Percentiles rank a stretch among this genome's conserved stretches.
phyloP scores from a whole-genome alignment of 345 rosid genomes.

The Aethionema arabicum region DNA sequence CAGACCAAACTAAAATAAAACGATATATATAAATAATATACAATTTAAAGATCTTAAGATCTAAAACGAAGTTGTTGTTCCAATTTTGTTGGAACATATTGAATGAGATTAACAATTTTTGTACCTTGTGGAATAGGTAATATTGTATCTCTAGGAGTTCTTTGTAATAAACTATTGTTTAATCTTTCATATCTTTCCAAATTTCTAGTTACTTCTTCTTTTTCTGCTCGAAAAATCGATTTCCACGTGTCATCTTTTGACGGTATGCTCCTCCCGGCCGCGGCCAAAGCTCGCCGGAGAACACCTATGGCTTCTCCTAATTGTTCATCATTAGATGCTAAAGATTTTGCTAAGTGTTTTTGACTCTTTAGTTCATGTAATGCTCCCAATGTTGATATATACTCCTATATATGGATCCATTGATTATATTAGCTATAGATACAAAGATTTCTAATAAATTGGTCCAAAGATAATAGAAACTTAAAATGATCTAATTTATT shows the following conservation, averaged over 20 bases:
- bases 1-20: background rate
- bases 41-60: conserved; percentile 22
- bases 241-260: conserved; percentile 56
- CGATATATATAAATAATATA: background rate
- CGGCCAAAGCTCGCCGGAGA: conserved; percentile 49
- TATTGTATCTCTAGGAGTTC: conserved; percentile 45
- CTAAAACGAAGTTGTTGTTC: conserved; percentile 57
- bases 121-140: conserved; percentile 56
- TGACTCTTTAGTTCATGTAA: conserved; percentile 66
- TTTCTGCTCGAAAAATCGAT: conserved; percentile 44
- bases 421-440: background rate
- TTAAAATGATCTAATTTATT: too few species aligned
- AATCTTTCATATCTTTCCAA: conserved; percentile 54
- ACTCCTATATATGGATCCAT: conserved; percentile 48
- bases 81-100: conserved; percentile 51
- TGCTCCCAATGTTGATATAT: conserved; percentile 49
- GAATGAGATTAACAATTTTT: conserved; percentile 54
- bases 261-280: conserved; percentile 42
- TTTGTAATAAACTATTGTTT: conserved; percentile 60
- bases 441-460: too few species aligned
- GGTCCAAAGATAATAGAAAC: too few species aligned
- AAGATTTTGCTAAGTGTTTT: conserved; percentile 48
- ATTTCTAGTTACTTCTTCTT: conserved; percentile 38
- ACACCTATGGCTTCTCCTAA: conserved; percentile 61
- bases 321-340: conserved; percentile 39